Evolutionary conservation across 495 filamentous ascomycete genomes (phyloP).

Genomic region (Penicillium mononematosum): DNA sequence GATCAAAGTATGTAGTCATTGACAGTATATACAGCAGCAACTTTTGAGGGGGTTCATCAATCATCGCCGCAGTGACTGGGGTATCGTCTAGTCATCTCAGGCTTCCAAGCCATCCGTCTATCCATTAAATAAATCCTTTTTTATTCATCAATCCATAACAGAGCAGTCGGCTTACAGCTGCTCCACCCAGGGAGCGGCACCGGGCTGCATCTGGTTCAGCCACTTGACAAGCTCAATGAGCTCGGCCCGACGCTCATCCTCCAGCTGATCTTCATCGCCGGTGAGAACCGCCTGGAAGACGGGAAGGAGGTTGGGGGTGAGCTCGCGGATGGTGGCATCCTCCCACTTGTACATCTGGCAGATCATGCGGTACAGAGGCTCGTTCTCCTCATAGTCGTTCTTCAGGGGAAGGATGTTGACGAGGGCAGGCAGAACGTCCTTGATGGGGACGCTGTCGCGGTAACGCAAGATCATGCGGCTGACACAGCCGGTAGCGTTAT

Average conservation of each 20-base stretch:
- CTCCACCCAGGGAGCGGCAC: slow-evolving; percentile 45
- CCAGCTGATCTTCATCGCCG: slow-evolving; percentile 79
- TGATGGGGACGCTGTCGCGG: slow-evolving; percentile 72
- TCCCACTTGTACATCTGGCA: slow-evolving; percentile 76
- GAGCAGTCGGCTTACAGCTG: slow-evolving; percentile 36
- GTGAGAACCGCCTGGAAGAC: slow-evolving; percentile 78
- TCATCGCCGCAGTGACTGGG: slow-evolving; percentile 37
- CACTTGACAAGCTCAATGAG: slow-evolving; percentile 70
- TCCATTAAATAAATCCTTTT: slow-evolving; percentile 37
- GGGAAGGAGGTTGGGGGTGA: slow-evolving; percentile 75
- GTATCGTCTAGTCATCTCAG: slow-evolving; percentile 47
- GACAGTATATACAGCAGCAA: slow-evolving; percentile 34
- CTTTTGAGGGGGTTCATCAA: slow-evolving; percentile 35
- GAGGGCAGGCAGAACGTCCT: slow-evolving; percentile 77
- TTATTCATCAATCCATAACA: slow-evolving; percentile 25
- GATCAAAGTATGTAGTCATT: slow-evolving; percentile 20
- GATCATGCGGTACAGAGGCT: slow-evolving; percentile 84
- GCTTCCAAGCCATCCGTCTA: slow-evolving; percentile 37
- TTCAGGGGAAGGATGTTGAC: slow-evolving; percentile 79
- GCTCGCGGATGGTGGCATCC: slow-evolving; percentile 67
- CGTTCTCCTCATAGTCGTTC: slow-evolving; percentile 97
- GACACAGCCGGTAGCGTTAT: slow-evolving; percentile 93
- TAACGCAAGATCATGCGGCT: slow-evolving; percentile 86
- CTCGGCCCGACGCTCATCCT: slow-evolving; percentile 70
- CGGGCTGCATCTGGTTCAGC: slow-evolving; percentile 56